A percentile compares a stretch with the other conserved stretches of the same genome.
Conservation (phyloP, 2,329 filamentous ascomycete species). For the Parasarocladium wereldwijsianum region DNA sequence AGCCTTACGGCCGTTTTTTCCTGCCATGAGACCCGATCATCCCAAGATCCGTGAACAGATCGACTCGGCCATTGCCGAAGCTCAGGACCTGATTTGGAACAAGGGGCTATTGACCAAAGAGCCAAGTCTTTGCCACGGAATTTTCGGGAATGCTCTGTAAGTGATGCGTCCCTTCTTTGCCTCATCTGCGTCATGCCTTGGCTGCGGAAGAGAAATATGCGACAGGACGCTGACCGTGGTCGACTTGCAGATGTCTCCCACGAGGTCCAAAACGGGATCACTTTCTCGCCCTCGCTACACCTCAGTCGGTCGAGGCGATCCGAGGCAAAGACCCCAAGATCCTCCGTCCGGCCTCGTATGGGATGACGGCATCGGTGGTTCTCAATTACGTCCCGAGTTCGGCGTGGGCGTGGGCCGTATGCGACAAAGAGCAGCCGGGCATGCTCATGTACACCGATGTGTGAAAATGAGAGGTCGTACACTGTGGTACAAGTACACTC, state of each 20-base stretch:
- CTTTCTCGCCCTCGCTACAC: constrained; percentile 42
- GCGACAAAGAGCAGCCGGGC: constrained; percentile 16
- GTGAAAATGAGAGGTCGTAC: constrained; percentile 7
- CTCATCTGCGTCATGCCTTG: not conserved
- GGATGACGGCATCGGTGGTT: constrained; percentile 15
- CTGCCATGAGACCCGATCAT: constrained; percentile 23
- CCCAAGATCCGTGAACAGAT: constrained; percentile 24
- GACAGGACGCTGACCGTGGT: constrained; percentile 17
- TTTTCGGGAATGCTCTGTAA: constrained; percentile 48
- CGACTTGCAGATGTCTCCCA: too few species aligned
- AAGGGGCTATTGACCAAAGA: constrained; percentile 47
- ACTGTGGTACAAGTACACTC: constrained; percentile 1
- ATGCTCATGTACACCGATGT: constrained; percentile 23
- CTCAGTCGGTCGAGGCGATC: constrained; percentile 34
- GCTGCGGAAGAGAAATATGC: not conserved
- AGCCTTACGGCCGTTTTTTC: constrained; percentile 40
- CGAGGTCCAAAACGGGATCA: constrained; percentile 27
- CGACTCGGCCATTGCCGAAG: constrained; percentile 33
- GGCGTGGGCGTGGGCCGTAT: constrained; percentile 23
- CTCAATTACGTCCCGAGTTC: constrained; percentile 21
- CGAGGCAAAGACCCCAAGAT: constrained; percentile 15
- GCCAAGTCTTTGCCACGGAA: constrained; percentile 51
- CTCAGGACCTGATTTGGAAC: constrained; percentile 37
- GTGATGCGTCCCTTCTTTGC: constrained; percentile 27
- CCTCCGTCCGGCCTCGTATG: constrained; percentile 23